Percentiles rank a stretch among this genome's conserved stretches.
These are phyloP conservation scores for Phialophora tarda DNA, from an alignment of 2,329 filamentous ascomycete species.

Conservation along the genomic window DNA sequence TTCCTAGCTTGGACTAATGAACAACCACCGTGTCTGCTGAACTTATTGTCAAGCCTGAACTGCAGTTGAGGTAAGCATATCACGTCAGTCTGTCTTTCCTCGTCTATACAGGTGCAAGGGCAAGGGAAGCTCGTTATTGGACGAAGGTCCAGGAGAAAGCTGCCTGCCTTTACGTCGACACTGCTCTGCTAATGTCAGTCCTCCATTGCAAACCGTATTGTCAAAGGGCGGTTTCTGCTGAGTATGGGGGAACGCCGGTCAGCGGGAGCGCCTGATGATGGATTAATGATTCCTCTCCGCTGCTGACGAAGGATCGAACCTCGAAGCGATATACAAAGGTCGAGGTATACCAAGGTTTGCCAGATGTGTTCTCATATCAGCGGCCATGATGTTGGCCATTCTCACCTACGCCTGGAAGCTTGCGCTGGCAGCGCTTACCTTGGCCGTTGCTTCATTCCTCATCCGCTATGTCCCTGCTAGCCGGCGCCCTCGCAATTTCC, in stretches of 20 bases:
- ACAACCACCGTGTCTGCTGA: neutral
- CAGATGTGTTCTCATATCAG: too few relatives aligned
- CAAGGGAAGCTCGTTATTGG: neutral
- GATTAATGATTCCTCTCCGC: too few relatives aligned
- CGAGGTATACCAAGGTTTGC: neutral
- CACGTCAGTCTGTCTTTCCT: neutral
- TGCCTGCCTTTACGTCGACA: too few relatives aligned
- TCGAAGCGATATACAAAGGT: too few relatives aligned
- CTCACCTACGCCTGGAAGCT: constrained; percentile 11
- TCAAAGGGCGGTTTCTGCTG: too few relatives aligned
- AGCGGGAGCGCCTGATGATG: too few relatives aligned
- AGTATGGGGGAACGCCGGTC: too few relatives aligned
- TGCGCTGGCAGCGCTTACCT: neutral
- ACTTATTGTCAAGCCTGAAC: neutral
- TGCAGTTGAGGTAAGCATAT: constrained; percentile 3
- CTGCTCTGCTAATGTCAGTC: too few relatives aligned
- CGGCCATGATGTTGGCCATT: neutral
- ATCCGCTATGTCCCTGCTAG: constrained; percentile 16
- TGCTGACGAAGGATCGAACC: too few relatives aligned
- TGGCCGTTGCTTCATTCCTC: constrained; percentile 10
- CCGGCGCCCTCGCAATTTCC: constrained; percentile 30
- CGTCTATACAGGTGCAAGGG: neutral
- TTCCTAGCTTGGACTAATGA: neutral
- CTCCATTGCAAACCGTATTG: too few relatives aligned
- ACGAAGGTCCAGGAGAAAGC: neutral